Evolutionary conservation across 371 early-diverging fungal species (phyloP).

Genomic region (Apophysomyces sp.): DNA sequence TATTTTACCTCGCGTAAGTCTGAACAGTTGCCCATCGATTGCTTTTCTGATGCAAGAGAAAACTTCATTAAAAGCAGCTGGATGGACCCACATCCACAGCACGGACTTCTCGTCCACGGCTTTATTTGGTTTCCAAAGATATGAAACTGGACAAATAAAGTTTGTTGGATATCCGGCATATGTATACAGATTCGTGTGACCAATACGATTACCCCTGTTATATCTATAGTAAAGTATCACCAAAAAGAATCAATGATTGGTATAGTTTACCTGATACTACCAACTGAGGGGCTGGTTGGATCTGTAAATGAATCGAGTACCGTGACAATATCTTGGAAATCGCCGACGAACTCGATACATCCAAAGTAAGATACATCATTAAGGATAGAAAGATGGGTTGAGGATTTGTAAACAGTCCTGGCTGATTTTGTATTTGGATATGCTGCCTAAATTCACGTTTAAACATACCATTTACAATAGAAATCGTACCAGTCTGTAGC

Average conservation of each 20-base stretch:
- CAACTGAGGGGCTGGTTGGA: slow-evolving; percentile 59
- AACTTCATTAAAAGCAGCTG: slow-evolving; percentile 51
- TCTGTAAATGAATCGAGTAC: slow-evolving; percentile 62
- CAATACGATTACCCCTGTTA: slow-evolving; percentile 60
- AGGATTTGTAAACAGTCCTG: slow-evolving; percentile 73
- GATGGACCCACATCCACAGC: slow-evolving; percentile 73
- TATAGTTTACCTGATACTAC: slow-evolving; percentile 52
- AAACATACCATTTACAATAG: background rate
- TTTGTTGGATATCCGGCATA: slow-evolving; percentile 54
- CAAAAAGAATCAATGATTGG: background rate
- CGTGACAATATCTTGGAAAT: slow-evolving; percentile 33
- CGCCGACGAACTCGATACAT: slow-evolving; percentile 73
- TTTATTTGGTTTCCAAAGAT: slow-evolving; percentile 63
- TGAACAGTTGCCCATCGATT: background rate
- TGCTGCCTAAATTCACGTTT: slow-evolving; percentile 52
- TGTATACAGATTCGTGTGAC: slow-evolving; percentile 54
- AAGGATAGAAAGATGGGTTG: slow-evolving; percentile 68
- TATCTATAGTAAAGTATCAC: slow-evolving; percentile 37
- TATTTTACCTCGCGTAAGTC: background rate
- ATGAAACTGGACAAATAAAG: slow-evolving; percentile 61
- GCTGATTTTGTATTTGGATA: slow-evolving; percentile 86
- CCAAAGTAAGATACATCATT: slow-evolving; percentile 84
- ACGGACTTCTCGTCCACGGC: slow-evolving; percentile 16
- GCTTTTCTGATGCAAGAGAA: background rate
- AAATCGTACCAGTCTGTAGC: slow-evolving; percentile 63